Evolutionary conservation across 2,329 filamentous ascomycete species (phyloP).

Genomic region (Byssothecium circinans): DNA sequence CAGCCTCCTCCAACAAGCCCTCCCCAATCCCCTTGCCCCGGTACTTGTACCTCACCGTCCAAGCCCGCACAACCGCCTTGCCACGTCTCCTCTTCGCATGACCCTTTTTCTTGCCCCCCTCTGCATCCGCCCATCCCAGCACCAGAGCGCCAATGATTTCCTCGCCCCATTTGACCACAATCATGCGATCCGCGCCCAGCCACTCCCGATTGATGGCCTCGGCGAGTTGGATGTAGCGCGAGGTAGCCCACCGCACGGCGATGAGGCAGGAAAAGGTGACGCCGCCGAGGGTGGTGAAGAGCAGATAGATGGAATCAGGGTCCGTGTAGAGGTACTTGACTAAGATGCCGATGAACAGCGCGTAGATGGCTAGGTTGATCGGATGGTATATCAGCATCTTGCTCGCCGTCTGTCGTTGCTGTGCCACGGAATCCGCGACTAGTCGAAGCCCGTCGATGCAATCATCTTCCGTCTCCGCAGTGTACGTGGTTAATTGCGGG

Average conservation of each 20-base stretch:
- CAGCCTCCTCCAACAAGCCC: conserved; percentile 72
- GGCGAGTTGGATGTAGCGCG: conserved; percentile 64
- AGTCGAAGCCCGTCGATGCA: conserved; percentile 70
- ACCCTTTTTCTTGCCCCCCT: conserved; percentile 46
- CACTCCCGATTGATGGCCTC: conserved; percentile 65
- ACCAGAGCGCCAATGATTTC: conserved; percentile 73
- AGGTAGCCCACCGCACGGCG: conserved; percentile 61
- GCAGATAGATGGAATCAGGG: conserved; percentile 55
- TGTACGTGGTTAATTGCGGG: conserved; percentile 64
- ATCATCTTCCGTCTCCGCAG: conserved; percentile 56
- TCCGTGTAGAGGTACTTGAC: conserved; percentile 45
- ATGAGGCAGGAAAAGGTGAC: conserved; percentile 66
- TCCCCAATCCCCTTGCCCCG: conserved; percentile 71
- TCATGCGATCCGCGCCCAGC: conserved; percentile 54
- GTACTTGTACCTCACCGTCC: conserved; percentile 74
- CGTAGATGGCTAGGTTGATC: conserved; percentile 40
- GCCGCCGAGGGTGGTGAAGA: conserved; percentile 61
- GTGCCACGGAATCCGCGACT: conserved; percentile 77
- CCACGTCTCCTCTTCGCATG: conserved; percentile 57
- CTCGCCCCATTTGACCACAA: conserved; percentile 68
- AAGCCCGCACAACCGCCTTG: conserved; percentile 74
- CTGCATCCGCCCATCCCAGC: conserved; percentile 62
- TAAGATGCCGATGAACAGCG: conserved; percentile 45
- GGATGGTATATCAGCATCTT: conserved; percentile 54
- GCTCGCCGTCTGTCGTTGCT: conserved; percentile 73